Conservation (phyloP, 2,329 filamentous ascomycete genomes). For the Lecanicillium sp. region DNA sequence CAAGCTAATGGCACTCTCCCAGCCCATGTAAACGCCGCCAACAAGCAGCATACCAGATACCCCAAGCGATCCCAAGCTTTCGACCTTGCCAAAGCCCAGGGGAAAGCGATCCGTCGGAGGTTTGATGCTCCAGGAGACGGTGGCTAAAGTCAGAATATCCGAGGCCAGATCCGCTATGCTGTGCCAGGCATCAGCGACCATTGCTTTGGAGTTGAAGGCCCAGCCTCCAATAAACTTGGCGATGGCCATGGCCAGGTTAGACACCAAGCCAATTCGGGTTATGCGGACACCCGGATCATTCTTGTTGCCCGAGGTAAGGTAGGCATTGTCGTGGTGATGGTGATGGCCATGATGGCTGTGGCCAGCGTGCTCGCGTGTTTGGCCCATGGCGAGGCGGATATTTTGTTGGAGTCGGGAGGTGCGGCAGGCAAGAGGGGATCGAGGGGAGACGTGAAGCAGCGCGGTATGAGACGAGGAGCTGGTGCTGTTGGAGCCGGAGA, state of each 20-base stretch:
- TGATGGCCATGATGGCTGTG: conserved; percentile 66
- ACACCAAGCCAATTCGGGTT: conserved; percentile 53
- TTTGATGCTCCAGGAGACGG: conserved; percentile 86
- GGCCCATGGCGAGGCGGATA: conserved; percentile 17
- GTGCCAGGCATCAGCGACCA: conserved; percentile 91
- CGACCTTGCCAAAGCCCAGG: conserved; percentile 92
- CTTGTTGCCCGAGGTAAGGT: conserved; percentile 81
- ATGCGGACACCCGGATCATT: conserved; percentile 60
- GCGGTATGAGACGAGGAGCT: not conserved
- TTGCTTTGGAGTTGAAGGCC: conserved; percentile 87
- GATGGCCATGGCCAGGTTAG: conserved; percentile 90
- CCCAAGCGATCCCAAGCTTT: conserved; percentile 86
- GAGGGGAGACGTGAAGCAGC: conserved; percentile 13
- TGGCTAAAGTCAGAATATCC: conserved; percentile 87
- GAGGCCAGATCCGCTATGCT: conserved; percentile 92
- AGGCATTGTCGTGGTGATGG: conserved; percentile 86
- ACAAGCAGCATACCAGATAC: conserved; percentile 86
- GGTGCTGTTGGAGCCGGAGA: not conserved
- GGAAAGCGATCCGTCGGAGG: conserved; percentile 79
- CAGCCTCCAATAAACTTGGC: conserved; percentile 90
- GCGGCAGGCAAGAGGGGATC: conserved; percentile 14
- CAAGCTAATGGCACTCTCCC: conserved; percentile 59
- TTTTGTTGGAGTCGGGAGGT: conserved; percentile 9
- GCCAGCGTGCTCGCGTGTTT: conserved; percentile 22
- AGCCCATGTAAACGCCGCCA: conserved; percentile 87